Percentiles rank a stretch among this genome's conserved stretches.
phyloP scores from a whole-genome alignment of 2,329 filamentous ascomycete genomes.

The Aspergillus fumigatiaffinis region DNA sequence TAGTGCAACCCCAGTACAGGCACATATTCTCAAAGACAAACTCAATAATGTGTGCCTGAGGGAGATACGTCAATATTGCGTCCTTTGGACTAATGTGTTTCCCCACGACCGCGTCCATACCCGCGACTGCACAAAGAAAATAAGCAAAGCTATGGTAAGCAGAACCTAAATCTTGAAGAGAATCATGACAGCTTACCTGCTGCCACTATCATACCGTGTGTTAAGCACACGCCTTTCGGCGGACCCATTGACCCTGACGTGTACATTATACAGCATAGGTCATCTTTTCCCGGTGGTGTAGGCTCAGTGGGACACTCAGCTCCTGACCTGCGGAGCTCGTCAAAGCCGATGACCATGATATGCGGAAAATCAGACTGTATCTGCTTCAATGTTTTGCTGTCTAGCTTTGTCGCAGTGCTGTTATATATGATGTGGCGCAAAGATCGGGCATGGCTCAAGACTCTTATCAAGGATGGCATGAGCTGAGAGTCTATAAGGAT shows the following conservation, averaged over 20 bases:
- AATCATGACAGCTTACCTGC: conserved; percentile 54
- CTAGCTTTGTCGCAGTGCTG: conserved; percentile 48
- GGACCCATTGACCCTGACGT: conserved; percentile 87
- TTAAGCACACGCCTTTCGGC: conserved; percentile 83
- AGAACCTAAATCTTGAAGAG: background rate
- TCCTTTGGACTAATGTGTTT: conserved; percentile 74
- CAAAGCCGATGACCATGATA: conserved; percentile 52
- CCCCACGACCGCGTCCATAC: conserved; percentile 73
- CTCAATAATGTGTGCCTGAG: conserved; percentile 92
- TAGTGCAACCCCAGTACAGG: conserved; percentile 81
- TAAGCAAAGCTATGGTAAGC: conserved; percentile 7
- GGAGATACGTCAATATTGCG: conserved; percentile 81
- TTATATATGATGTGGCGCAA: conserved; percentile 59
- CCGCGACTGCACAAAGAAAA: conserved; percentile 59
- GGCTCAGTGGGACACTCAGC: conserved; percentile 67
- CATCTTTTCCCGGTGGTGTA: conserved; percentile 66
- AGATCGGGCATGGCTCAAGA: conserved; percentile 53
- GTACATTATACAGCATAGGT: conserved; percentile 76
- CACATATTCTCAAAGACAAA: conserved; percentile 92
- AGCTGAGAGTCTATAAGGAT: conserved; percentile 87
- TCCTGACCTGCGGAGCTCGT: conserved; percentile 52
- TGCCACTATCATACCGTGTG: conserved; percentile 74
- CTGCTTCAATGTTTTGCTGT: conserved; percentile 49
- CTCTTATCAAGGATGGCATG: conserved; percentile 55
- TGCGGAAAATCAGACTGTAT: conserved; percentile 52